Evolutionary conservation across 1,284 basidiomycete species (phyloP), one percentile per base, ranked within the genome.

Genomic region (Chalciporus sp.): DNA sequence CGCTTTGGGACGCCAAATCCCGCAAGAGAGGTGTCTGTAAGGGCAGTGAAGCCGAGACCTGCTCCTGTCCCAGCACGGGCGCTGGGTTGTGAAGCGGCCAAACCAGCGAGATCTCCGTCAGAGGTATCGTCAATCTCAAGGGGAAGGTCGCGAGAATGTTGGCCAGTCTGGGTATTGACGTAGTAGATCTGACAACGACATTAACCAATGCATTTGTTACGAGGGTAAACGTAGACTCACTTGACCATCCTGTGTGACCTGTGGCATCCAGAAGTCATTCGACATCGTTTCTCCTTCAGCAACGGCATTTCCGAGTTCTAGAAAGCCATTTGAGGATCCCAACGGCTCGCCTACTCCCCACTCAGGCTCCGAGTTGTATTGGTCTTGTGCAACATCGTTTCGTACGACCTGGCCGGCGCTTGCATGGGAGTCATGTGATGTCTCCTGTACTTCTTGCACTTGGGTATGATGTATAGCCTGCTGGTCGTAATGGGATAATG

Each of bases 161-260:
- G 87, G 35, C 94, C 94, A 2, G 95, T 98, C 61, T 90, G 82
- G 0, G 90, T 91, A 67, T 98, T 98, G 61, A 93, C 83, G 73
- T 97, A 98, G 77, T 88, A 94, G 68, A 98, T 92, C 90, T 98
- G 35, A 53, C 35, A 17, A 37, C 33, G 27, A 4, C 51, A 33
- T 59, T 7, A 52, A 55, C 39, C n/a, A 33, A 49, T 16, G 26
- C 10, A 16, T 39, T n/a, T 52, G 42, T 17, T 39, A 16, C 53
- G 43, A 47, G 42, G 43, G 27, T 39, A 19, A 41, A 20, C 33
- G 6, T 10, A 48, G 27, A 27, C 83, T 71, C 63, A 88, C 90
- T 78, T 89, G 87, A 53, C 88, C 88, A 65, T 89, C 84, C 47
- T 78, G 70, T 7, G 84, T 82, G 29, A 92, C 85, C 63, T 85